Evolutionary conservation across 106 monocot species (phyloP), one percentile per base, ranked within the genome.

Genomic region (Agapanthus africanus): DNA sequence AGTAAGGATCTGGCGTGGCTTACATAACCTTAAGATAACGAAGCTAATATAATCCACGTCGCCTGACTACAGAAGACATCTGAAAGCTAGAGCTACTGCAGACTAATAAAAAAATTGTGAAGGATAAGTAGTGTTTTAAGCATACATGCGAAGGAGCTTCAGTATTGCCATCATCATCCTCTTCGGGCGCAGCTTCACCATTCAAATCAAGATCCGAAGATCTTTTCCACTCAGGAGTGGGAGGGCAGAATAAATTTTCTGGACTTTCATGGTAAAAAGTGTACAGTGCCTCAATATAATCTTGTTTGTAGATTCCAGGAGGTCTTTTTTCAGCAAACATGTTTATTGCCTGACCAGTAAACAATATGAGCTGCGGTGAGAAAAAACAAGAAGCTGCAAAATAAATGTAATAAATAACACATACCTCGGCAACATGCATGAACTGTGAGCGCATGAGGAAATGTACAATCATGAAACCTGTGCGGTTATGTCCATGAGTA

Each of bases 401-500:
- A 2, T 56, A 44, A 22, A 63, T 15, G 63, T 2, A n/a, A 26
- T 15, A 11, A 28, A 69, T 37, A 32, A 37, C 25, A 46, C 59
- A 57, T 85, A 90, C 89, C 74, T 90, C 79, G 25, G 85, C 23
- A 32, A 90, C 89, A 63, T 71, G 66, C 32, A 71, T 66, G 2
- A 69, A 37, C 22, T 90, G 82, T 74, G 85, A 41, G 32, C 89
- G 77, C 72, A 90, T 73, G 40, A 90, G 79, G 40, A 72, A 90
- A 77, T 90, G 82, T 51, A 85, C 51, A 25, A 90, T 85, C 89
- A 90, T 90, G 70, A 82, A 90, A 27, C 89, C 89, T 14, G 89
- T 90, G 27, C 89, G 82, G 32, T 90, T 90, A 63, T 90, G 89
- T 27, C 89, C 89, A 75, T 90, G 89, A 6, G 89, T 90, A 75